These are phyloP conservation scores for Kluyveromyces wickerhamii DNA, from an alignment of 805 yeast genomes.

Conservation along the genomic window DNA sequence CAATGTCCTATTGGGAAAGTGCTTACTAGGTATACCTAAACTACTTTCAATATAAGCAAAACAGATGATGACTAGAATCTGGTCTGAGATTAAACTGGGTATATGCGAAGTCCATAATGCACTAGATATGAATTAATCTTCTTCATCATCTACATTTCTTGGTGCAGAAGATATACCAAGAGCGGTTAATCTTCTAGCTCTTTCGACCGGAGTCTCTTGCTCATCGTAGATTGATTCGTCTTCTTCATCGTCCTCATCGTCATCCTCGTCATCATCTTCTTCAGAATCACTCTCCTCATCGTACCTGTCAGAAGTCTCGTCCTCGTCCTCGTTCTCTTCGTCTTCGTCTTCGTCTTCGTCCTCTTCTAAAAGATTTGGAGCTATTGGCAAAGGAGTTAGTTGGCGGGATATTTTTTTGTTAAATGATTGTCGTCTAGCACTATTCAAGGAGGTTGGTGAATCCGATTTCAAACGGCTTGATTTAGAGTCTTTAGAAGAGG, in stretches of 20 bases:
- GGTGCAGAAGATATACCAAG: constrained; percentile 37
- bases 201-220: constrained; percentile 59
- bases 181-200: constrained; percentile 53
- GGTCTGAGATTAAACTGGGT: no score
- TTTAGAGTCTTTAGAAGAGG: not conserved
- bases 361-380: constrained; percentile 7
- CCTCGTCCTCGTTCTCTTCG: not conserved
- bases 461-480: not conserved
- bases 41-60: no score
- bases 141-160: constrained; percentile 42
- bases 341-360: constrained; percentile 3
- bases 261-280: constrained; percentile 16
- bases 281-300: constrained; percentile 9
- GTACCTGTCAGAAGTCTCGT: not conserved
- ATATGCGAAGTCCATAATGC: no score
- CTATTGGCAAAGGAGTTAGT: constrained; percentile 13
- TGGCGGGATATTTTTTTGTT: constrained; percentile 13
- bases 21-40: no score
- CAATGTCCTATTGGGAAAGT: no score
- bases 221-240: constrained; percentile 25
- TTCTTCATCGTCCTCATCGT: constrained; percentile 20
- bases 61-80: no score
- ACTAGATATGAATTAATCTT: no score
- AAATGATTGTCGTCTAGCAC: constrained; percentile 2
- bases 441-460: not conserved